phyloP scores from a whole-genome alignment of 305 asterid genomes.

The Fraxinus floribunda region DNA sequence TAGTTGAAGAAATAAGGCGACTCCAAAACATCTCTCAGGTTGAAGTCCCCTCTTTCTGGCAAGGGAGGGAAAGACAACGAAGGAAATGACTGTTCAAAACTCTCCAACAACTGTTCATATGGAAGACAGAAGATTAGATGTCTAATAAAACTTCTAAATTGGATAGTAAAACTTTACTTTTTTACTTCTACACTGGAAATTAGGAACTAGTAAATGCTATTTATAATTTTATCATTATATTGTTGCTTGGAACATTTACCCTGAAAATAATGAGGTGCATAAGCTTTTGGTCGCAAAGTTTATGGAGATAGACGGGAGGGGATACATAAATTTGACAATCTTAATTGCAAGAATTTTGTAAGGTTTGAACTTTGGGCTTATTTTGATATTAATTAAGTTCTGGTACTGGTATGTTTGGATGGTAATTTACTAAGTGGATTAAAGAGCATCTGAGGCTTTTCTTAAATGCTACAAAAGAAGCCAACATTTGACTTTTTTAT shows the following conservation, averaged over 20 bases:
- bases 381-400: neutral
- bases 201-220: neutral
- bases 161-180: neutral
- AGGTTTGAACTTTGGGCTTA: neutral
- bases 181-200: neutral
- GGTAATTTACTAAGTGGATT: neutral
- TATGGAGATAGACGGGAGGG: neutral
- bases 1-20: conserved; percentile 95
- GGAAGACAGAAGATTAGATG: neutral
- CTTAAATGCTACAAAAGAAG: neutral
- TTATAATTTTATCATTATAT: neutral
- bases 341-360: neutral
- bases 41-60: conserved; percentile 90
- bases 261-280: neutral
- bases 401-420: neutral
- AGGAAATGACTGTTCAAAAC: conserved; percentile 79
- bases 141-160: neutral
- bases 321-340: neutral
- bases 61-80: conserved; percentile 69
- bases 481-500: neutral
- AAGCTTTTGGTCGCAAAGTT: neutral
- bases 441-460: neutral
- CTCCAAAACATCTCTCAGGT: conserved; percentile 70
- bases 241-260: neutral
- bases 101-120: conserved; percentile 67